Evolutionary conservation across 1,139 yeast species (phyloP), one percentile per base, ranked within the genome.

Genomic region (Scheffersomyces parashehatae): DNA sequence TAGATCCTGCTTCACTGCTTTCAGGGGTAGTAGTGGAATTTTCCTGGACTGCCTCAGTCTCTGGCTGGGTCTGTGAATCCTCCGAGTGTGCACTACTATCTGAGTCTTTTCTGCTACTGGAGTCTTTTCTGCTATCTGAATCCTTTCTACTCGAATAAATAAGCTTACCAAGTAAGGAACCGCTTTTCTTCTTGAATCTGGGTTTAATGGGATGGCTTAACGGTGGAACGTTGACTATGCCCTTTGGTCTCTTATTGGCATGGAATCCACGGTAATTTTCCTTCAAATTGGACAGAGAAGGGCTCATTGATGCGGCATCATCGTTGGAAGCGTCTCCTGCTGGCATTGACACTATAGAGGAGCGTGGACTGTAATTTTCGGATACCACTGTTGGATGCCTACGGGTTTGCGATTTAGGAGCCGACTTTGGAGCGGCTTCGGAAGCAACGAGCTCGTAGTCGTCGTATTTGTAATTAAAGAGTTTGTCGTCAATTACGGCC

Each of bases 211-310:
- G 83, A 15, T 74, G 79, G 10, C 65, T 54, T 37, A 77, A 64
- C 1, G 83, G 82, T 1, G 84, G 83, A 1, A 75, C 58, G 35
- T 72, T 71, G 32, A 49, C 41, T 14, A 45, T 41, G 16, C 53
- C 56, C 29, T 65, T 68, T 28, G 65, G 62, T 26, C 63, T 53
- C 31, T 64, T 64, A 35, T 67, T 65, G 35, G 69, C 70, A 53
- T 79, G 83, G 59, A 79, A 75, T 2, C 84, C 84, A 43, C 65
- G 68, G 52, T 79, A 78, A 39, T 67, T 56, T 30, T 65, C 73
- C 41, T 55, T 62, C 34, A 52, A 40, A 16, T 46, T 50, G 13
- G 49, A 31, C 12, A 40, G 24, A 7, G 24, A 14, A 31, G 15
- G 24, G 35, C 20, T 31, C 35, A 15, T 20, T 11, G 24, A 14